phyloP scores from a whole-genome alignment of 202 grass and related monocot species.

The Eragrostis tef region DNA sequence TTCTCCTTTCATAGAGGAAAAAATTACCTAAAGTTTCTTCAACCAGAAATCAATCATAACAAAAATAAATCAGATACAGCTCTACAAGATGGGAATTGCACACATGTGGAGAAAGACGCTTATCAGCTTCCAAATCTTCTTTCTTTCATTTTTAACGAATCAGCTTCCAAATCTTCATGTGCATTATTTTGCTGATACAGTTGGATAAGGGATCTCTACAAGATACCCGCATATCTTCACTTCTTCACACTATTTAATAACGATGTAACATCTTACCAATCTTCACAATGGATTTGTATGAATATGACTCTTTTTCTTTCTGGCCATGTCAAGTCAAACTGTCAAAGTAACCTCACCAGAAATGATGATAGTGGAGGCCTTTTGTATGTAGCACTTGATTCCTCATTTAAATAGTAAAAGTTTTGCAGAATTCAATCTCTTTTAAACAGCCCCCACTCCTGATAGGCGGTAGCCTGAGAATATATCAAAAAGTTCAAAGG shows the following conservation, averaged over 20 bases:
- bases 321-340: background rate
- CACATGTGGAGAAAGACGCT: background rate
- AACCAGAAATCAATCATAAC: background rate
- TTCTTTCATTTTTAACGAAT: too few species aligned
- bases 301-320: too few species aligned
- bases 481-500: background rate
- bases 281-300: background rate
- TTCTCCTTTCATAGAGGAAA: background rate
- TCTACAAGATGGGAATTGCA: slow-evolving; percentile 5
- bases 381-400: slow-evolving; percentile 24
- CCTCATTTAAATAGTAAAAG: background rate
- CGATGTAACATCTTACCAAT: slow-evolving; percentile 2
- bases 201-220: slow-evolving; percentile 3
- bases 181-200: background rate
- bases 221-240: slow-evolving; percentile 5
- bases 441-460: slow-evolving; percentile 8
- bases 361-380: background rate
- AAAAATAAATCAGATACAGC: background rate
- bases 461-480: slow-evolving; percentile 50
- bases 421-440: background rate
- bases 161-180: slow-evolving; percentile 11
- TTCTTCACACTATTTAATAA: background rate
- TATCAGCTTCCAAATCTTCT: slow-evolving; percentile 13
- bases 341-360: background rate
- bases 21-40: background rate